phyloP scores from a whole-genome alignment of 106 monocot genomes.

The Acorus calamus region DNA sequence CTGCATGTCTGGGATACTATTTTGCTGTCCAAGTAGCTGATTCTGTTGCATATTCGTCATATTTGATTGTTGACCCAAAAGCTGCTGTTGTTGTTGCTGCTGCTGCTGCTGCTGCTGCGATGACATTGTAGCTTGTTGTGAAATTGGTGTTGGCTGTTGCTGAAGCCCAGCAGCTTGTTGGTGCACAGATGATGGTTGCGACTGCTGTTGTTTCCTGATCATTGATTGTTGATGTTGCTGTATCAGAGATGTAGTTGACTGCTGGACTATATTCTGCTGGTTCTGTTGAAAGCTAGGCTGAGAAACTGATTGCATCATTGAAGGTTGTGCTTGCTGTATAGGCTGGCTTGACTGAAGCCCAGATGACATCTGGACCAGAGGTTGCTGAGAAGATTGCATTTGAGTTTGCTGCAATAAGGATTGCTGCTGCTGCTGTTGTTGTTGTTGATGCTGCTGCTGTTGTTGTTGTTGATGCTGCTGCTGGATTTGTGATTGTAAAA shows the following conservation, averaged over 20 bases:
- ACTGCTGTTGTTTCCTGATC: slow-evolving; percentile 42
- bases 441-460: slow-evolving; percentile 41
- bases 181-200: slow-evolving; percentile 30
- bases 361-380: slow-evolving; percentile 54
- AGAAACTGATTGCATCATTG: slow-evolving; percentile 31
- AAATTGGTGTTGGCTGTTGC: slow-evolving; percentile 31
- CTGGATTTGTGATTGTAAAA: slow-evolving; percentile 30
- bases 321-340: slow-evolving; percentile 39
- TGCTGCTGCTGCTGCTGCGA: slow-evolving; percentile 46
- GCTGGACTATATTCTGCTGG: slow-evolving; percentile 51
- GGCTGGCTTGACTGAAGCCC: slow-evolving; percentile 34
- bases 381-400: slow-evolving; percentile 41
- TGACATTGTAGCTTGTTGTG: slow-evolving; percentile 37
- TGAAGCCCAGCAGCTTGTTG: slow-evolving; percentile 34
- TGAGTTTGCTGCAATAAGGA: slow-evolving; percentile 39
- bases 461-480: slow-evolving; percentile 49
- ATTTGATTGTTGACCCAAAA: slow-evolving; percentile 42
- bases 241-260: slow-evolving; percentile 33
- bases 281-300: slow-evolving; percentile 45
- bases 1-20: slow-evolving; percentile 37
- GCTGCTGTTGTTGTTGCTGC: slow-evolving; percentile 41
- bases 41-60: slow-evolving; percentile 37
- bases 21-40: slow-evolving; percentile 52
- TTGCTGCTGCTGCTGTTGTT: slow-evolving; percentile 47
- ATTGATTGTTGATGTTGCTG: slow-evolving; percentile 41